Conservation (phyloP, 2,329 filamentous ascomycete genomes). For the Phialocephala sp. region DNA sequence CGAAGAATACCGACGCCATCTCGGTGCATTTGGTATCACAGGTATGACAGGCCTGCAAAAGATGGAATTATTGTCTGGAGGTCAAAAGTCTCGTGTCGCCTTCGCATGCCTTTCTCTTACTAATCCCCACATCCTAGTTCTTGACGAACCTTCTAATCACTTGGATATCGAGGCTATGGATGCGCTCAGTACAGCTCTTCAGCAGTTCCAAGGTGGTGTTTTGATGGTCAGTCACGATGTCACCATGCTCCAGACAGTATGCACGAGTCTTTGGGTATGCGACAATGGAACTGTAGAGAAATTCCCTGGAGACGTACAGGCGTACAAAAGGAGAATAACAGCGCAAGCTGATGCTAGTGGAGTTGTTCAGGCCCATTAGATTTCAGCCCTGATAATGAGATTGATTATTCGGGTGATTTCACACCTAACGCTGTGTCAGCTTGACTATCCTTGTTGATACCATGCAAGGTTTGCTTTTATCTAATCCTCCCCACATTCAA, state of each 20-base stretch:
- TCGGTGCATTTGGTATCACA: constrained; percentile 88
- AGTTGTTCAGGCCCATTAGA: constrained; percentile 58
- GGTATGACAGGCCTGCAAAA: constrained; percentile 97
- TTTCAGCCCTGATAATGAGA: not conserved
- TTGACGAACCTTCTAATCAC: constrained; percentile 98
- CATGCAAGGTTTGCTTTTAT: constrained; percentile 3
- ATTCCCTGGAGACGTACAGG: constrained; percentile 92
- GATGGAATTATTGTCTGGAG: constrained; percentile 92
- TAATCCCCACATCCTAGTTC: constrained; percentile 95
- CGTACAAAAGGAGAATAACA: constrained; percentile 96
- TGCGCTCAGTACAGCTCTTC: constrained; percentile 82
- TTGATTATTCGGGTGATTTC: not conserved
- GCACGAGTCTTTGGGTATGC: constrained; percentile 94
- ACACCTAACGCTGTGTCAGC: not conserved
- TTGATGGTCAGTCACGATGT: constrained; percentile 99
- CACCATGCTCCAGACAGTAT: constrained; percentile 97
- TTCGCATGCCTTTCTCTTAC: constrained; percentile 95
- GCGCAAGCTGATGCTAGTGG: constrained; percentile 88
- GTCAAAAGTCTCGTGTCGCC: constrained; percentile 97
- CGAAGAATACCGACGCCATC: constrained; percentile 94
- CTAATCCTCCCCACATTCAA: not conserved
- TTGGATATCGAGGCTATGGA: constrained; percentile 99
- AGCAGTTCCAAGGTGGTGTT: constrained; percentile 90
- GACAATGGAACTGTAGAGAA: constrained; percentile 93
- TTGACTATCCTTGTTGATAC: not conserved